Evolutionary conservation across 441 rosid genomes (phyloP).

Genomic region (Bocquillonia castaneifolia): DNA sequence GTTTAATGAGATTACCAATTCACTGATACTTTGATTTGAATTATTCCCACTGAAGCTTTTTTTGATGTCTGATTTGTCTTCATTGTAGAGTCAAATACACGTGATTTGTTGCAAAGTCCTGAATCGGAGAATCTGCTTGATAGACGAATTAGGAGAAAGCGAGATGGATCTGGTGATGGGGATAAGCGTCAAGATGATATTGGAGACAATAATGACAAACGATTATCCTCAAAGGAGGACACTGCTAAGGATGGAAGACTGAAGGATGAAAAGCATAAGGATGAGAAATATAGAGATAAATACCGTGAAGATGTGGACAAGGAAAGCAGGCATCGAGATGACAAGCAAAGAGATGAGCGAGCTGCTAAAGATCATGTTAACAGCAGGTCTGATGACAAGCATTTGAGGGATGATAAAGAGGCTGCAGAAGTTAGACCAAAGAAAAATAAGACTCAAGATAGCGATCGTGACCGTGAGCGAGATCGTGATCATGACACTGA

Average conservation of each 20-base stretch:
- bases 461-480: constrained; percentile 37
- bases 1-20: background rate
- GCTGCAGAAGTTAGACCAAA: constrained; percentile 37
- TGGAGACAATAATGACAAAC: constrained; percentile 47
- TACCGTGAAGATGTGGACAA: constrained; percentile 45
- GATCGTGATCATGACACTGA: constrained; percentile 26
- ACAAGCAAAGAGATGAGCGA: constrained; percentile 64
- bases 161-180: constrained; percentile 54
- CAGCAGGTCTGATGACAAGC: constrained; percentile 61
- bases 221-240: constrained; percentile 45
- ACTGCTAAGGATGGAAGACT: constrained; percentile 48
- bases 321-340: constrained; percentile 57
- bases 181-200: constrained; percentile 58
- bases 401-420: constrained; percentile 51
- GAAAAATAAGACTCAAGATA: constrained; percentile 52
- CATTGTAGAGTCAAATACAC: constrained; percentile 49
- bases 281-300: constrained; percentile 53
- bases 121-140: constrained; percentile 55
- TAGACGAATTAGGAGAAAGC: constrained; percentile 60
- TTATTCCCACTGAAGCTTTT: background rate
- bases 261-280: constrained; percentile 67
- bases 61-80: constrained; percentile 20
- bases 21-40: background rate
- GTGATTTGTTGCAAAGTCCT: constrained; percentile 42
- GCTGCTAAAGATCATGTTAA: constrained; percentile 46